Evolutionary conservation across 1,284 basidiomycete species (phyloP), one percentile per base, ranked within the genome.

Genomic region (Paramarasmius palmivorus): DNA sequence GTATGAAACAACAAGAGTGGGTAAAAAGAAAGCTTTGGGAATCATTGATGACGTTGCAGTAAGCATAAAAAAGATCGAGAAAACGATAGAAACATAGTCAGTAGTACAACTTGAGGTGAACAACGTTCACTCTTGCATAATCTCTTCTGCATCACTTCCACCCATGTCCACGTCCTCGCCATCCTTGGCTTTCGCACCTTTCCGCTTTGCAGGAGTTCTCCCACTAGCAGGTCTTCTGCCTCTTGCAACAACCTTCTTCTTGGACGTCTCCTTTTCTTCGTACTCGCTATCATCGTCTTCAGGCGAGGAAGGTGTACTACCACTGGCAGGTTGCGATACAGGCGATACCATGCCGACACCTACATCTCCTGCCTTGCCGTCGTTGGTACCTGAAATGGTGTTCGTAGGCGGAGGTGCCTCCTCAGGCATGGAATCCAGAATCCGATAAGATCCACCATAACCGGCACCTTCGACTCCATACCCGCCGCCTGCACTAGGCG

Each of bases 151-250:
- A 23, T 59, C 40, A 40, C 59, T 61, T 36, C 62, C 59, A 34
- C 55, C 63, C 40, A 62, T 58, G 56, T 60, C 52, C 59, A 38
- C 23, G 59, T 61, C 22, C 14, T 40, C 49, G 7, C n/a, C 46
- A 15, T n/a, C 26, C 47, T 6, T 35, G 5, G 8, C 20, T 3
- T 42, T 51, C 26, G 8, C 29, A 12, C 29, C 42, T 42, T 17
- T n/a, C 23, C 40, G 17, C 41, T 36, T 39, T 14, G 34, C 34
- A 36, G 19, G 17, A 35, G 19, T 25, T 26, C 14, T 35, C 37
- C 19, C 15, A 22, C 15, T 25, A 17, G 20, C 23, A 9, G 42
- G 12, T 40, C 22, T 42, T 25, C 39, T 46, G 40, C 50, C 40
- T n/a, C 40, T 3, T 32, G 23, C 39, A 26, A 19, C 10, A 20